Evolutionary conservation across 305 asterid genomes (phyloP).

Genomic region (Petunia hybrid): DNA sequence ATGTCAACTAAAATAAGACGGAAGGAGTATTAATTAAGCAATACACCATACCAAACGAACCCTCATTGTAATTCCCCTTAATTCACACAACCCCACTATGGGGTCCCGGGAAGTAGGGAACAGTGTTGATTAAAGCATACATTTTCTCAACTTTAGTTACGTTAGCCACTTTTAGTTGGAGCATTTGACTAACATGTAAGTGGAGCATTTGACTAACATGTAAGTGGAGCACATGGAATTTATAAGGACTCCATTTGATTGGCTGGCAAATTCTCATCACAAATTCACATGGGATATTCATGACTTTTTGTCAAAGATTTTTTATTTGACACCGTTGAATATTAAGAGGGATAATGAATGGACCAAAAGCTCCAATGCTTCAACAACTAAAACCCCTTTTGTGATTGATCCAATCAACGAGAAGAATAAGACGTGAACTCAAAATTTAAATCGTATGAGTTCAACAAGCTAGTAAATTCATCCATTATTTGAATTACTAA

Average conservation of each 20-base stretch:
- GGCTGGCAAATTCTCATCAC: conserved; percentile 25
- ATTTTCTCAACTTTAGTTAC: not conserved
- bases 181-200: conserved; percentile 11
- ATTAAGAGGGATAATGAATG: not conserved
- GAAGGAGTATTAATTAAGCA: too few relatives aligned
- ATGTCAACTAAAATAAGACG: too few relatives aligned
- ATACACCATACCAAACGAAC: too few relatives aligned
- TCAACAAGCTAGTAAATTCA: not conserved
- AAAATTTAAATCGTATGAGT: not conserved
- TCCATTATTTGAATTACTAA: too few relatives aligned
- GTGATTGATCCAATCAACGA: not conserved
- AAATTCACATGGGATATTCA: conserved; percentile 18
- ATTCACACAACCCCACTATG: conserved; percentile 9
- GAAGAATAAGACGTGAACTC: not conserved
- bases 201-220: not conserved
- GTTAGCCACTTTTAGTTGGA: conserved; percentile 15
- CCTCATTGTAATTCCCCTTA: not conserved
- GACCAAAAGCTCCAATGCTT: not conserved
- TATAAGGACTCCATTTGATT: not conserved
- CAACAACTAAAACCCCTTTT: not conserved
- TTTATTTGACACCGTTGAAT: not conserved
- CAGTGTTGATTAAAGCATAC: not conserved
- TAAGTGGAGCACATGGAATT: conserved; percentile 1
- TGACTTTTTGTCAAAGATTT: not conserved
- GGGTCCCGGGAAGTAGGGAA: conserved; percentile 16